Conservation (phyloP, 2,329 filamentous ascomycete genomes). For the Capronia epimyces region DNA sequence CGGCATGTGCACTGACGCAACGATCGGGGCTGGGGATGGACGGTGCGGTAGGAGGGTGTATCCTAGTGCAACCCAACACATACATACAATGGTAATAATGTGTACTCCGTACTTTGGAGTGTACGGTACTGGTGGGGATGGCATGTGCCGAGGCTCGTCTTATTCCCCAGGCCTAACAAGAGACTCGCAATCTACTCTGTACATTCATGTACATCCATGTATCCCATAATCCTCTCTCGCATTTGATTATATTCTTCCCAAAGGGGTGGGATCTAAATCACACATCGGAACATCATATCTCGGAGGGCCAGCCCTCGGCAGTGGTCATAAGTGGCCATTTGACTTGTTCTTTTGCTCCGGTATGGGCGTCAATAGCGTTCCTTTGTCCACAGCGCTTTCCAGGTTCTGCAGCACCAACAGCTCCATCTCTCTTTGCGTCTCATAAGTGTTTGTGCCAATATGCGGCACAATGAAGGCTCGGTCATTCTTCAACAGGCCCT, state of each 20-base stretch:
- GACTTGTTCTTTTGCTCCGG: constrained; percentile 50
- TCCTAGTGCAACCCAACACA: too few species aligned
- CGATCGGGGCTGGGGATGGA: background rate
- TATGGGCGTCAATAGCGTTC: constrained; percentile 55
- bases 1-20: constrained; percentile 8
- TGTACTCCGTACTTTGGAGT: background rate
- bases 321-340: constrained; percentile 18
- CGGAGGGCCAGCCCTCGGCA: background rate
- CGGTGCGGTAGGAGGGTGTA: background rate
- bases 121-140: background rate
- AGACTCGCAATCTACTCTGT: too few species aligned
- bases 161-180: too few species aligned
- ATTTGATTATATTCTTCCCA: too few species aligned
- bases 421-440: constrained; percentile 60
- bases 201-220: too few species aligned
- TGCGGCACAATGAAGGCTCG: constrained; percentile 54
- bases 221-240: too few species aligned
- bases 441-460: constrained; percentile 55
- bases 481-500: constrained; percentile 43
- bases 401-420: constrained; percentile 55
- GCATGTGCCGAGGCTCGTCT: background rate
- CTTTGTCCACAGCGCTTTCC: constrained; percentile 52
- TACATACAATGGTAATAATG: too few species aligned
- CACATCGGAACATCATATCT: background rate
- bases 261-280: background rate